Conservation (phyloP, 176 grass and related monocot species). For the Zea luxurians region DNA sequence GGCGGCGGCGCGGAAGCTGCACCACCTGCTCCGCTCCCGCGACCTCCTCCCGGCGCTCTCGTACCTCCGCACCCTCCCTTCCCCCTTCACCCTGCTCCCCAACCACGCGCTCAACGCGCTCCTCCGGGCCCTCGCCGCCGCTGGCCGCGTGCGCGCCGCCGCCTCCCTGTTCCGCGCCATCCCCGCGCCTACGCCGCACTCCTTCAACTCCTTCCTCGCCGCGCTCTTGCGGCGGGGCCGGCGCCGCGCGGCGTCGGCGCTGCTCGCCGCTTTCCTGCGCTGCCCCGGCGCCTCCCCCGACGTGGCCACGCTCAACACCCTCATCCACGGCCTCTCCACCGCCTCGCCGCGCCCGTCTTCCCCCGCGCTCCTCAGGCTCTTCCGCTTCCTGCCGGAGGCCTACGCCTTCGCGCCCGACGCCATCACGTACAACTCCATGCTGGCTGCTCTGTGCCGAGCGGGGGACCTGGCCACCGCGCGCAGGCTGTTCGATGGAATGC, state of each 20-base stretch:
- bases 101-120: constrained; percentile 78
- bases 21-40: constrained; percentile 66
- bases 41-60: constrained; percentile 59
- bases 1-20: constrained; percentile 54
- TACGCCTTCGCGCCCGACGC: too few species aligned
- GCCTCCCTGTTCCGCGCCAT: constrained; percentile 54
- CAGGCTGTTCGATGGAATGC: constrained; percentile 73
- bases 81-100: constrained; percentile 61
- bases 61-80: constrained; percentile 47
- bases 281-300: constrained; percentile 47
- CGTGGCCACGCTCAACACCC: neutral
- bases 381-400: too few species aligned
- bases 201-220: constrained; percentile 82
- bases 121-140: constrained; percentile 70
- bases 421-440: constrained; percentile 47
- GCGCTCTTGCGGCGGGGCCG: constrained; percentile 64
- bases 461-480: constrained; percentile 53
- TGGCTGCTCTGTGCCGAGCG: constrained; percentile 54
- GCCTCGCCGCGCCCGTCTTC: too few species aligned
- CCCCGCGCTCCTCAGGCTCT: too few species aligned
- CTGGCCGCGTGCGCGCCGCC: constrained; percentile 71
- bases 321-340: too few species aligned
- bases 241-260: constrained; percentile 43
- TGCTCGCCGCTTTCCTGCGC: constrained; percentile 62
- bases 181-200: constrained; percentile 59